Conservation (phyloP, 225 moss, liverwort and hornwort species). For the Pseudoscleropodium purum region DNA sequence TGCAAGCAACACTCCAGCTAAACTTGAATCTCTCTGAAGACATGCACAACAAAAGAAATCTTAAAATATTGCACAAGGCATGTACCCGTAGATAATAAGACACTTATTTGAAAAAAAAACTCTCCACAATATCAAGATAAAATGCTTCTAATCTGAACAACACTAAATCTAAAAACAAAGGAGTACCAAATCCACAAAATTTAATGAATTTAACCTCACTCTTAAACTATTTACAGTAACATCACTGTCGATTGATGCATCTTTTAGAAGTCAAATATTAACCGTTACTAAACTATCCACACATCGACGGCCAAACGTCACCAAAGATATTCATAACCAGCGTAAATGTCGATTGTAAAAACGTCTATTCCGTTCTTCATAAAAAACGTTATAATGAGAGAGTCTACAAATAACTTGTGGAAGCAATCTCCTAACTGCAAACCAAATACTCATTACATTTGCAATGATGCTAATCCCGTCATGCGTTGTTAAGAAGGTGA, state of each 20-base stretch:
- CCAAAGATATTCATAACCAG: not conserved
- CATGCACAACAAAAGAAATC: slow-evolving; percentile 1
- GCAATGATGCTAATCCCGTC: not conserved
- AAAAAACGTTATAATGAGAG: not conserved
- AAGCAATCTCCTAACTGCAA: not conserved
- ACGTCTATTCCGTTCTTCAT: not conserved
- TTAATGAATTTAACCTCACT: not conserved
- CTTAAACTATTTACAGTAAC: not conserved
- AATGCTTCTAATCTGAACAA: not conserved
- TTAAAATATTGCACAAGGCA: not conserved
- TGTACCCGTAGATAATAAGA: not conserved
- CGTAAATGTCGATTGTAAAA: not conserved
- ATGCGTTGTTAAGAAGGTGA: not conserved
- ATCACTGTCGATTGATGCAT: not conserved
- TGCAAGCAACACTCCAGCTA: slow-evolving; percentile 47
- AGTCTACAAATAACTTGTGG: not conserved
- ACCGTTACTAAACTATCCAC: not conserved
- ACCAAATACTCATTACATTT: not conserved
- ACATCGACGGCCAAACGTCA: not conserved
- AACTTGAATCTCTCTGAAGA: slow-evolving; percentile 18
- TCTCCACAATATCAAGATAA: not conserved
- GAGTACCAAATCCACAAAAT: not conserved
- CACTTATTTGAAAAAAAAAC: not conserved
- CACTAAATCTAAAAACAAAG: not conserved
- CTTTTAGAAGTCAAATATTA: not conserved